Evolutionary conservation across 306 rosid genomes (phyloP), one percentile per base, ranked within the genome.

Genomic region (Vigna trinervia): DNA sequence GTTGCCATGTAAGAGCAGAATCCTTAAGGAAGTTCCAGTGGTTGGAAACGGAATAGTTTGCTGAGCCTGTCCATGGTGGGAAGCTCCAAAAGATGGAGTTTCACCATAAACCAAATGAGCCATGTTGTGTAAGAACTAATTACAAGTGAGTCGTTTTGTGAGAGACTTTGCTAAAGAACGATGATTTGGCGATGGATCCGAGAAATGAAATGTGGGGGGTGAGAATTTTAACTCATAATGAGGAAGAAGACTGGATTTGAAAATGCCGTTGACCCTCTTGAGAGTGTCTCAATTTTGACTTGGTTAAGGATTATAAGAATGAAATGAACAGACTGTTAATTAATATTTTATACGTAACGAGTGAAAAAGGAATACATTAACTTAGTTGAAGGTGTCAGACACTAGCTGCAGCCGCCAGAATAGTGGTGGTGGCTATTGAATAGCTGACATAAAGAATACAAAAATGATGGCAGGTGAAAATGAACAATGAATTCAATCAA

Each of bases 1-100:
- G 84, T 86, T 87, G 1, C 95, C 98, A 85, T 94, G 98, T 19
- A 94, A 84, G 17, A 89, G 92, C 5, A 85, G 22, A 23, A 76
- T 14, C 82, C 60, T 84, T n/a, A 88, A 72, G 60, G 98, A 92
- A 30, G 17, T 73, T 0, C 78, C 81, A 69, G 30, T 80, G 74
- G 90, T 86, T n/a, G 77, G 57, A 59, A 87, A 91, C 46, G 98
- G 90, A 80, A 89, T 56, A 51, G 46, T 32, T 83, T 83, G 88
- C 22, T 84, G 84, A 43, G 82, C 85, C 73, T 86, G 97, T 19
- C 89, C 90, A 78, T 91, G 97, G 23, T 68, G 63, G 2, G 98
- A 90, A 72, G 83, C 87, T 67, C 90, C 96, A 58, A 92, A 83
- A 15, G 97, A 89, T 8, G 83, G 78, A 4, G 78, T 69, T 78